phyloP scores from a whole-genome alignment of 345 rosid species.

The Nasturtium officinale region DNA sequence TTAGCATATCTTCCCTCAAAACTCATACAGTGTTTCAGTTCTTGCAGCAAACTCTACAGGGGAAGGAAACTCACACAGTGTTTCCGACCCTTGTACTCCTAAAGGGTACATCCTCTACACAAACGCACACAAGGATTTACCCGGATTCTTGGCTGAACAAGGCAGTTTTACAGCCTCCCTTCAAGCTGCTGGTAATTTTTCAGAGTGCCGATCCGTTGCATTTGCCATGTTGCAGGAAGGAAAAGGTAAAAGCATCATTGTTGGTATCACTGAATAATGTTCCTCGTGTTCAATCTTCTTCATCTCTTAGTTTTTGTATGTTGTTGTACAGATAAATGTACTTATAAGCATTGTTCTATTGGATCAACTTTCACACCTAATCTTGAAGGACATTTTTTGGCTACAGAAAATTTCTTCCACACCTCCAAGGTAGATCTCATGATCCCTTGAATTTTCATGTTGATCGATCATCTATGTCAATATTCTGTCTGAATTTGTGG shows the following conservation, averaged over 20 bases:
- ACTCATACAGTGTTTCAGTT: constrained; percentile 16
- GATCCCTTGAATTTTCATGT: neutral
- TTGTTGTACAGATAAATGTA: constrained; percentile 62
- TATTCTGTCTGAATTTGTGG: neutral
- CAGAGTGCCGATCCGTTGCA: constrained; percentile 83
- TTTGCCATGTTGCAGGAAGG: constrained; percentile 64
- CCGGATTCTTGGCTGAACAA: constrained; percentile 48
- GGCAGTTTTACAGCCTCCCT: constrained; percentile 44
- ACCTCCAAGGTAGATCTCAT: constrained; percentile 72
- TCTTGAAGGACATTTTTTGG: constrained; percentile 79
- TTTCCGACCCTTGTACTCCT: constrained; percentile 83
- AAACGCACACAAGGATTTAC: constrained; percentile 43
- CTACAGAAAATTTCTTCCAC: constrained; percentile 82
- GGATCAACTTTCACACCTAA: constrained; percentile 83
- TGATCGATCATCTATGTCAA: too few species aligned
- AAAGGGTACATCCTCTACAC: constrained; percentile 56
- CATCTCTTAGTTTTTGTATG: neutral
- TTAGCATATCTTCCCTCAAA: neutral
- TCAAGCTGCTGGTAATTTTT: constrained; percentile 76
- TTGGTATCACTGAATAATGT: neutral
- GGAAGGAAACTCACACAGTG: constrained; percentile 42
- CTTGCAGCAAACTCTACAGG: constrained; percentile 53
- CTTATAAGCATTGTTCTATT: constrained; percentile 58
- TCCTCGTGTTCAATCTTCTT: neutral
- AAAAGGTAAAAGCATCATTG: constrained; percentile 55